These are phyloP conservation scores for Curvularia eragrostidis DNA, from an alignment of 2,329 filamentous ascomycete species.

Conservation along the genomic window DNA sequence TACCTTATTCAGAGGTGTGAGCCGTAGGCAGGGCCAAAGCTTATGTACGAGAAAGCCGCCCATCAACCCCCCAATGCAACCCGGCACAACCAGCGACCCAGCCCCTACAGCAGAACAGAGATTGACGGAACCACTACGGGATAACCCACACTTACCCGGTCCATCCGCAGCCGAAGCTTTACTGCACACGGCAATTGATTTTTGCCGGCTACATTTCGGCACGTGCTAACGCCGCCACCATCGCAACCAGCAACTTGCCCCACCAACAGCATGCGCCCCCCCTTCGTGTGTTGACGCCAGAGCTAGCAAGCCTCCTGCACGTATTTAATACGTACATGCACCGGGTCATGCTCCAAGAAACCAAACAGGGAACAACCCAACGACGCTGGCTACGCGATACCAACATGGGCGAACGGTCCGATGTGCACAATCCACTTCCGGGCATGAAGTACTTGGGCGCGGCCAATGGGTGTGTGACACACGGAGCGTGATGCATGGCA, in stretches of 20 bases:
- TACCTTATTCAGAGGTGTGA: neutral
- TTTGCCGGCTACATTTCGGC: neutral
- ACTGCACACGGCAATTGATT: neutral
- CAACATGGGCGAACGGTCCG: neutral
- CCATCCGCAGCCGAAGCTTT: neutral
- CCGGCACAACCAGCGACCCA: neutral
- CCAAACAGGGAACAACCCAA: constrained; percentile 13
- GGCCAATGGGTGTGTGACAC: constrained; percentile 5
- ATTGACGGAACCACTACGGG: neutral
- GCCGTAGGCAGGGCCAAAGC: neutral
- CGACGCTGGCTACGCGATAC: constrained; percentile 6
- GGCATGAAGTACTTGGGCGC: neutral
- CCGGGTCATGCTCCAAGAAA: neutral
- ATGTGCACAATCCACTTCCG: constrained; percentile 1
- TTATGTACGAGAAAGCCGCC: too few relatives aligned
- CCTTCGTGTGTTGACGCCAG: too few relatives aligned
- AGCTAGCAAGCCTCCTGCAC: constrained; percentile 3
- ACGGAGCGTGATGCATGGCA: constrained; percentile 1
- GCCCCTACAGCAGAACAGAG: neutral
- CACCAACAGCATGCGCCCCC: constrained; percentile 1
- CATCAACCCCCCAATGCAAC: neutral
- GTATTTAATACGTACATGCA: constrained; percentile 6
- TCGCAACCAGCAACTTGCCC: neutral
- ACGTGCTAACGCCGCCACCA: constrained; percentile 5
- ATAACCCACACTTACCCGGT: neutral